Evolutionary conservation across 169 alveolate genomes (phyloP).

Genomic region (Amoebophrya sp.): DNA sequence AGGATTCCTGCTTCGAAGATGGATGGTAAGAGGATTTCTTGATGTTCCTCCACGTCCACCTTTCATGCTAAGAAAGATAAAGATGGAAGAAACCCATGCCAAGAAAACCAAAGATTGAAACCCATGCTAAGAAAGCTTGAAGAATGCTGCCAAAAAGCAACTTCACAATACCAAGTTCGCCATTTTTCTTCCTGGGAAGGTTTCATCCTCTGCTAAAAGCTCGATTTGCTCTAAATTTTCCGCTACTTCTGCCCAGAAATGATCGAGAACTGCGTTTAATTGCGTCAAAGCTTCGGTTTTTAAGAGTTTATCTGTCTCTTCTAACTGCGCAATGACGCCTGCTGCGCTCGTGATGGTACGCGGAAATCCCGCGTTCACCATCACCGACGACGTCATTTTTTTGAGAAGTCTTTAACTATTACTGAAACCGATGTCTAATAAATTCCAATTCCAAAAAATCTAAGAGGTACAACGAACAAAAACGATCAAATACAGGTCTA

Average conservation of each 20-base stretch:
- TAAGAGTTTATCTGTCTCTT: neutral
- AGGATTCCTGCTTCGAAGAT: neutral
- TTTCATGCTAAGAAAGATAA: neutral
- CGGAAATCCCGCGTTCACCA: no score
- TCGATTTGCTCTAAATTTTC: neutral
- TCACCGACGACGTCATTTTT: no score
- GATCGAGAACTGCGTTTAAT: neutral
- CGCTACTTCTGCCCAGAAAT: neutral
- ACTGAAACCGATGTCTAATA: no score
- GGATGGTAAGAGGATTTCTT: neutral
- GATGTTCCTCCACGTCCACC: neutral
- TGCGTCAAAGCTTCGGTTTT: neutral
- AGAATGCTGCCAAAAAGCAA: no score
- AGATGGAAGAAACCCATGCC: neutral
- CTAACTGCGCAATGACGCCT: neutral
- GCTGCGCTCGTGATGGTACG: neutral
- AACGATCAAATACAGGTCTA: no score
- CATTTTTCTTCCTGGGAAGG: neutral
- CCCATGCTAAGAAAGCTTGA: no score
- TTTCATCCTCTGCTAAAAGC: neutral
- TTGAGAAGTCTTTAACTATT: no score
- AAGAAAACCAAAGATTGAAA: neutral
- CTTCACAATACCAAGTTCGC: neutral
- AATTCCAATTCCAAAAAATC: no score
- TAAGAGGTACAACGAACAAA: no score